Evolutionary conservation across 2,329 filamentous ascomycete species (phyloP).

Genomic region (Diatrype stigma): DNA sequence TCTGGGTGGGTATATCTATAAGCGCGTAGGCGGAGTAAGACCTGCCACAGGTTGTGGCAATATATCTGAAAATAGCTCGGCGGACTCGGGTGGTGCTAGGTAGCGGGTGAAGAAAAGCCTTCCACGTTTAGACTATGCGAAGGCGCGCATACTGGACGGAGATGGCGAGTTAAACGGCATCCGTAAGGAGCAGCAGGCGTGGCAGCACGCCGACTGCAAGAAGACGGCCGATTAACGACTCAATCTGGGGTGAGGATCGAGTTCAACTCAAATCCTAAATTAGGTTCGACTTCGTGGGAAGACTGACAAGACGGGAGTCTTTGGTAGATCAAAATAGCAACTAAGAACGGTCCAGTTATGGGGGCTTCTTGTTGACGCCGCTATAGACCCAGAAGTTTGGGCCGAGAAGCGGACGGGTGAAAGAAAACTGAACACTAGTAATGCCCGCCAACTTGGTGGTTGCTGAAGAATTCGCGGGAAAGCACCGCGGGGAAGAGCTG

Average conservation of each 20-base stretch:
- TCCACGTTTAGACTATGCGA: constrained; percentile 27
- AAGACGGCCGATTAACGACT: constrained; percentile 7
- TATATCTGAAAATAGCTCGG: neutral
- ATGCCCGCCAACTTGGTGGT: constrained; percentile 93
- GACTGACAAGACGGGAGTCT: constrained; percentile 8
- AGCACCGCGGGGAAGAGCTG: constrained; percentile 19
- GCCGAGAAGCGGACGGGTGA: constrained; percentile 85
- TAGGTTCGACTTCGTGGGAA: constrained; percentile 1
- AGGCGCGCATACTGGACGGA: constrained; percentile 28
- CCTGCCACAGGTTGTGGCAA: neutral
- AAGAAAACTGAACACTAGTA: constrained; percentile 66
- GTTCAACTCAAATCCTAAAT: constrained; percentile 1
- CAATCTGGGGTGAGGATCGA: constrained; percentile 10
- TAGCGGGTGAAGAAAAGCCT: constrained; percentile 21
- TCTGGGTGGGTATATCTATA: constrained; percentile 29
- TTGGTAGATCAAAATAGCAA: constrained; percentile 27
- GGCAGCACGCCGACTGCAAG: constrained; percentile 34
- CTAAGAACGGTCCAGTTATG: constrained; percentile 65
- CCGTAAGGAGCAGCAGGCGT: constrained; percentile 28
- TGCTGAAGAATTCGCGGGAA: constrained; percentile 19
- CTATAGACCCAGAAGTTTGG: constrained; percentile 90
- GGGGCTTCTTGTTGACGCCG: constrained; percentile 96
- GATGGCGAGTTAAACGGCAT: constrained; percentile 21
- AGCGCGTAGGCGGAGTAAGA: constrained; percentile 2
- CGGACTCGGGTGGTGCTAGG: constrained; percentile 3